Base-by-base conservation (phyloP, 1,284 basidiomycete genomes). In the Afroboletus lepidellus region DNA sequence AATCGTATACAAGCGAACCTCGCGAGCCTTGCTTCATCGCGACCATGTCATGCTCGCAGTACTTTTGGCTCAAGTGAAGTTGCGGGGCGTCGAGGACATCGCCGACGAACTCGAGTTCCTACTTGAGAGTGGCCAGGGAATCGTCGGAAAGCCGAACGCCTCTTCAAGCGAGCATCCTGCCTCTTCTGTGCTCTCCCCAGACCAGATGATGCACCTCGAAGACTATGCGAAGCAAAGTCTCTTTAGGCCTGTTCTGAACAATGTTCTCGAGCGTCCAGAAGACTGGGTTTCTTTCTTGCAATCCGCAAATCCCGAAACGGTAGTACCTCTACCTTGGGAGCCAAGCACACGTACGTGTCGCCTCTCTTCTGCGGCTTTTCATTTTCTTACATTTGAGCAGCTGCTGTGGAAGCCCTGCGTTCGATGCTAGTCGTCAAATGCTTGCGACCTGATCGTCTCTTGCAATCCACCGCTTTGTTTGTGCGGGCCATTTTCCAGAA, bases 1-100 rank as follows among this genome's bases (percentile, higher is more conserved):
- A 32, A 79, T 92, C 32, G 86, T 94, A 20, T 98, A 91, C 74
- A 86, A 85, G 69, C 82, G 97, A 45, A 95, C 96, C 0, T 92
- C 94, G 18, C 85, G 95, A 32, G 91, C 95, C 1, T 75, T 99
- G 27, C 80, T 98, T 23, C 92, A 99, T 69, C 82, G 86, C 18
- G 97, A 99, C 65, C 89, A 96, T 59, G 79, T 97, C 53, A 90
- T 97, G 77, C 82, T 98, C 24, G 94, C 92, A 0, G 85, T 96
- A 20, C 81, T 94, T 20, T 79, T 99, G 18, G 90, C 92, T 0
- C 94, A 96, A 68, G 87, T 98, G 59, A 94, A 95, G 69, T 70
- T 95, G 16, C 84, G 91, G 45, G 87, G 87, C 7, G 68, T 83
- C 8, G 90, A 91, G 60, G 86, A 90, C 45, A 85, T 96, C 41